These are phyloP conservation scores for Xylaria nigripes DNA, from an alignment of 495 filamentous ascomycete species.

Conservation along the genomic window DNA sequence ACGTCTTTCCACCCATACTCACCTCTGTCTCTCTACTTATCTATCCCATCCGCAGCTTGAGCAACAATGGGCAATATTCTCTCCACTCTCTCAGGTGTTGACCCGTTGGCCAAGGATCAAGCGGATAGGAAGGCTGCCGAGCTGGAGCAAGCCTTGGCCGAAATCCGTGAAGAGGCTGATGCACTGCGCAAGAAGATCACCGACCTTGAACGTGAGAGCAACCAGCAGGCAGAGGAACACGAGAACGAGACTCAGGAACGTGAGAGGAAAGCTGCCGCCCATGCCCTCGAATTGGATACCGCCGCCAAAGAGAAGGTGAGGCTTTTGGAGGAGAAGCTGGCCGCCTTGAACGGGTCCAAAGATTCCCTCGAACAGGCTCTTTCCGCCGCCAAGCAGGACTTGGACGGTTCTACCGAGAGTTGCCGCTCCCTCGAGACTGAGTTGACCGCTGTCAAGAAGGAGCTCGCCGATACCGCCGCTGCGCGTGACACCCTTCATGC, in stretches of 20 bases:
- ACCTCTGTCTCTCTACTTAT: background rate
- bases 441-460: conserved; percentile 5
- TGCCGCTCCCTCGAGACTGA: conserved; percentile 1
- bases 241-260: background rate
- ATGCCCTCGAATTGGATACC: conserved; percentile 2
- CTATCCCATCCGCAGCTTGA: background rate
- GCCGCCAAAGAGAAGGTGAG: conserved; percentile 4
- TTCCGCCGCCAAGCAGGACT: conserved; percentile 3
- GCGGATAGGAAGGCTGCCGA: conserved; percentile 7
- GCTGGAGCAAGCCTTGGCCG: conserved; percentile 1
- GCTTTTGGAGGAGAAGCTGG: conserved; percentile 4
- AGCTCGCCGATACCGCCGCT: background rate
- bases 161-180: conserved; percentile 9
- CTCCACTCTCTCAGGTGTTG: conserved; percentile 13
- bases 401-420: background rate
- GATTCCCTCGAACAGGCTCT: conserved; percentile 7
- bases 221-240: background rate
- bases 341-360: conserved; percentile 1
- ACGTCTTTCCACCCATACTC: background rate
- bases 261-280: conserved; percentile 3
- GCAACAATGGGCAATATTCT: conserved; percentile 14
- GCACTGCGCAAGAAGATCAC: conserved; percentile 9
- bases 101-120: conserved; percentile 11
- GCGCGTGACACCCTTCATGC: conserved; percentile 4
- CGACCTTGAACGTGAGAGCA: background rate